Conservation (phyloP, 176 grass and related monocot genomes). For the Aegilops tauschii region DNA sequence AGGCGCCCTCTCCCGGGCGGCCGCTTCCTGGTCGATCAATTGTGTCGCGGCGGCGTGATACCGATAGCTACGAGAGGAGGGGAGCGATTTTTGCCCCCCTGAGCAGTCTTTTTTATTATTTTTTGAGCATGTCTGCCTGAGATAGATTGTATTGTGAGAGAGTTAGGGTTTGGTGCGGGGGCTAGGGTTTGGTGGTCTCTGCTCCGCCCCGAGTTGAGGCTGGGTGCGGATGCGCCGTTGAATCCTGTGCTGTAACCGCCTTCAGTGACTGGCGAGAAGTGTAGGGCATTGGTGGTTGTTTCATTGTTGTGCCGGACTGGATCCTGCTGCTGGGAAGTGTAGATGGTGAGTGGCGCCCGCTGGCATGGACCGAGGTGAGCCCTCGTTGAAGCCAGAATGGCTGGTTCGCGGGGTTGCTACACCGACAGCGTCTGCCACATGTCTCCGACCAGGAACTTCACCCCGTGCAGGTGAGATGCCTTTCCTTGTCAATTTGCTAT, state of each 20-base stretch:
- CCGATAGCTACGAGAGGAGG: background rate
- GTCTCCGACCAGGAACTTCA: slow-evolving; percentile 31
- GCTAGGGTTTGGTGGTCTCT: slow-evolving; percentile 18
- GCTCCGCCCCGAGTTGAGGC: background rate
- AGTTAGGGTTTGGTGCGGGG: slow-evolving; percentile 9
- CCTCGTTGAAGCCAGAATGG: slow-evolving; percentile 67
- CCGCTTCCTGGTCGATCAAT: background rate
- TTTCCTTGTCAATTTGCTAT: background rate
- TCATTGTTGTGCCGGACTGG: slow-evolving; percentile 31
- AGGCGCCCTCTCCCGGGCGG: background rate
- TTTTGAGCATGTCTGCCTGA: background rate
- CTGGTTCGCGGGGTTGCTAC: slow-evolving; percentile 25
- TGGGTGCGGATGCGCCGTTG: background rate
- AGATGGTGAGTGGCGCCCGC: slow-evolving; percentile 29
- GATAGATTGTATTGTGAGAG: background rate
- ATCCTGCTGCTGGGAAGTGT: slow-evolving; percentile 10
- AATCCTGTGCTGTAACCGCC: background rate
- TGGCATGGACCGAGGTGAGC: slow-evolving; percentile 63
- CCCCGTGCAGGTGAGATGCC: slow-evolving; percentile 36
- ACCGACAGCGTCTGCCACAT: background rate
- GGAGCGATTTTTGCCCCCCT: background rate
- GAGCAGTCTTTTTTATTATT: background rate
- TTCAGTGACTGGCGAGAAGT: background rate
- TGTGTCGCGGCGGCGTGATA: background rate
- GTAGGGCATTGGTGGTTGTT: background rate